Evolutionary conservation across 352 stramenopile genomes (phyloP).

Genomic region (Globisporangium perplexum): DNA sequence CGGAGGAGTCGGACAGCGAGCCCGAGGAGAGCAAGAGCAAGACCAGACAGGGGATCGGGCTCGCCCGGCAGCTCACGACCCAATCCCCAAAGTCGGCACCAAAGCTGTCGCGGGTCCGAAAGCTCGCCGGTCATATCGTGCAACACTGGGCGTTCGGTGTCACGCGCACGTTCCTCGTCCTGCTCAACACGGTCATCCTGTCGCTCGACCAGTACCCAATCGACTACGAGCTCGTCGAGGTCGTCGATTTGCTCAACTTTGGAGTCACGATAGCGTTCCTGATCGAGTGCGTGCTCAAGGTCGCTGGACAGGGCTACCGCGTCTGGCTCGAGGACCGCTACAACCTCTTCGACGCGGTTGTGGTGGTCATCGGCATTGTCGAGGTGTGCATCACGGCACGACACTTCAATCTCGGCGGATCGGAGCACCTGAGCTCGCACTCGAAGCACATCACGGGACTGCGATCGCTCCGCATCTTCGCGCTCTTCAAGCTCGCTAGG

Average conservation of each 20-base stretch:
- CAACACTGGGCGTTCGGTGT: conserved; percentile 51
- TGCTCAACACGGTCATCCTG: conserved; percentile 83
- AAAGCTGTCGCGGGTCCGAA: conserved; percentile 11
- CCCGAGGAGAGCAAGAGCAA: conserved; percentile 35
- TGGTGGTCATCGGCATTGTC: conserved; percentile 32
- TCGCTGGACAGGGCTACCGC: conserved; percentile 51
- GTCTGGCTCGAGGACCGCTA: conserved; percentile 53
- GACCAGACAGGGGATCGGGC: conserved; percentile 17
- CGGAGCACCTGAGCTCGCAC: conserved; percentile 8
- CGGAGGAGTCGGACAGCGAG: conserved; percentile 43
- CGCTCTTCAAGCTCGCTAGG: conserved; percentile 88
- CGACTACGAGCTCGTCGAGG: conserved; percentile 23
- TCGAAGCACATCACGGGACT: conserved; percentile 58
- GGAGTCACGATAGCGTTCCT: conserved; percentile 42
- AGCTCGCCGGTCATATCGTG: conserved; percentile 20
- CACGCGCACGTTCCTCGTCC: conserved; percentile 46
- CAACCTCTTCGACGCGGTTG: conserved; percentile 76
- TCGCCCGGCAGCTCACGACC: conserved; percentile 6
- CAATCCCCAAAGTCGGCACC: background rate
- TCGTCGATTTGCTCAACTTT: conserved; percentile 59
- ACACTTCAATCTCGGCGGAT: conserved; percentile 16
- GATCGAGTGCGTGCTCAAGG: conserved; percentile 56
- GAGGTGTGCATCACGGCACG: conserved; percentile 37
- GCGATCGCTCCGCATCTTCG: conserved; percentile 79
- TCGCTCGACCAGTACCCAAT: conserved; percentile 78